phyloP scores from a whole-genome alignment of 192 early-diverging fungal genomes.

The Thamnidium elegans region DNA sequence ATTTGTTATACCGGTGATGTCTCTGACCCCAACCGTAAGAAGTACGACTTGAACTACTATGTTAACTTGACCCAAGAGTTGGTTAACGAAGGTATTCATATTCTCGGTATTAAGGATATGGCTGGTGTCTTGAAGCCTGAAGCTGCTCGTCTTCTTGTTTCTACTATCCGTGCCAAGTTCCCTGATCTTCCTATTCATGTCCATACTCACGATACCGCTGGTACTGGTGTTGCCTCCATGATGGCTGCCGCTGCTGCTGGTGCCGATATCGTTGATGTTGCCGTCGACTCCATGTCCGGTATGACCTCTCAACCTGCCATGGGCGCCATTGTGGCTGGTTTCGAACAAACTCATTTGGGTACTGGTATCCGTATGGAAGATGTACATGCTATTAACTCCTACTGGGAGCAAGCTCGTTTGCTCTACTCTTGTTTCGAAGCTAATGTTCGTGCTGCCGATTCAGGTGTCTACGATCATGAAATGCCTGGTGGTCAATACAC shows the following conservation, averaged over 20 bases:
- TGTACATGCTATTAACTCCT: slow-evolving; percentile 81
- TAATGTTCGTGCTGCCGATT: slow-evolving; percentile 83
- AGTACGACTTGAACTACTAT: slow-evolving; percentile 92
- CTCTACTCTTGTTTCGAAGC: slow-evolving; percentile 97
- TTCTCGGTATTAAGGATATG: slow-evolving; percentile 95
- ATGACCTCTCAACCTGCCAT: slow-evolving; percentile 95
- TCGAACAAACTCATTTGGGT: slow-evolving; percentile 75
- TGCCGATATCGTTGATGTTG: slow-evolving; percentile 91
- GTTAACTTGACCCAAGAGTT: slow-evolving; percentile 86
- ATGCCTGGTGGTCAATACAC: slow-evolving; percentile 99
- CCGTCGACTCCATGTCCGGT: slow-evolving; percentile 93
- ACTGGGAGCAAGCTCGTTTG: slow-evolving; percentile 96
- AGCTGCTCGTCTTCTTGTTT: slow-evolving; percentile 83
- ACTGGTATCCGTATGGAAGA: slow-evolving; percentile 84
- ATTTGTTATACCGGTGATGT: slow-evolving; percentile 96
- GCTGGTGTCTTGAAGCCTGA: slow-evolving; percentile 93
- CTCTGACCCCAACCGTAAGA: slow-evolving; percentile 73
- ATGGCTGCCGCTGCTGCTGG: slow-evolving; percentile 88
- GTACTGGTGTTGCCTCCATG: slow-evolving; percentile 96
- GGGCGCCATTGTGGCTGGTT: slow-evolving; percentile 87
- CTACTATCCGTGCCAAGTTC: slow-evolving; percentile 80
- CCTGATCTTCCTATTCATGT: slow-evolving; percentile 94
- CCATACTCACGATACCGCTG: slow-evolving; percentile 96
- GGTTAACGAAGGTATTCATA: slow-evolving; percentile 88
- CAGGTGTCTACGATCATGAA: slow-evolving; percentile 92